Base-by-base conservation (phyloP, 768 basidiomycete genomes). In the Serendipita sp. region DNA sequence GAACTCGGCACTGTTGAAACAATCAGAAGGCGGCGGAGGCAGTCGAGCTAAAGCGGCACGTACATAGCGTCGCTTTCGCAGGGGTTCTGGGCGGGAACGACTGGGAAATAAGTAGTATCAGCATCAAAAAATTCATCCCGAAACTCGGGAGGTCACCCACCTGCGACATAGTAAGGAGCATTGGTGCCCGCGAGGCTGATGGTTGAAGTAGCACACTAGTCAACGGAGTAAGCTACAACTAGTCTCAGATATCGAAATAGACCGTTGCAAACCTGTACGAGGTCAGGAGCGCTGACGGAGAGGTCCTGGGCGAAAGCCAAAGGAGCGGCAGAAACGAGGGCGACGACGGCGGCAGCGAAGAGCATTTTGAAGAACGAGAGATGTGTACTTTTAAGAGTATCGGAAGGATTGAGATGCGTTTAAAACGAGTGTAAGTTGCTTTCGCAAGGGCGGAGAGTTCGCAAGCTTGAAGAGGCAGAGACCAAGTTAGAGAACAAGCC, bases 341-440 rank as follows among this genome's bases (percentile, higher is more conserved):
- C n/a, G 48, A n/a, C 35, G 28, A 35, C 56, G 35, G 56, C 56
- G 35, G 35, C 56, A 37, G 56, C 35, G 56, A 60, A 37, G 16
- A 37, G 28, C 28, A 37, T 60, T 60, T n/a, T 60, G 34, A 60
- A 10, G 32, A 24, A 1, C 18, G 18, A 24, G 48, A 53, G 48
- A 32, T 53, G n/a, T 24, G 24, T 24, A 32, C 35, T 60, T 24
- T 60, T 60, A 24, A 28, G 32, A n/a, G 32, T 5, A n/a, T n/a
- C 2, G 34, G 24, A 60, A 60, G n/a, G 56, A 60, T 37, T 60
- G 56, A 28, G 32, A 60, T n/a, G 48, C 30, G 48, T 51, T 51
- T 51, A 60, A 24, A 60, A 60, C 35, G 56, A 60, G 56, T 60
- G 56, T 60, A 60, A 28, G 24, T 24, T 60, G 56, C 56, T 60